phyloP scores from a whole-genome alignment of 1,139 yeast species.

The Pichia sp. region DNA sequence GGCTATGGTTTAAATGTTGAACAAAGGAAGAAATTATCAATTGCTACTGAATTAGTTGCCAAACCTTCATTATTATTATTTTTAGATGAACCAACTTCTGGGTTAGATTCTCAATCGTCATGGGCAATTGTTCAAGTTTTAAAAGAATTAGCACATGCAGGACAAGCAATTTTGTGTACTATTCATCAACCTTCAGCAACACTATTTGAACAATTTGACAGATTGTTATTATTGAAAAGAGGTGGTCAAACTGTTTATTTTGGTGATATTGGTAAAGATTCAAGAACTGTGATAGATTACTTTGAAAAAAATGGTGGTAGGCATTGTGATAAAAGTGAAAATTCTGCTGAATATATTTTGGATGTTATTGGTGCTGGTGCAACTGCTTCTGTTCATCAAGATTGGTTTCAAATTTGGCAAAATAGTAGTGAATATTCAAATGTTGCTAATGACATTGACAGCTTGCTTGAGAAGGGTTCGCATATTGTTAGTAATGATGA shows the following conservation, averaged over 20 bases:
- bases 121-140: conserved; percentile 42
- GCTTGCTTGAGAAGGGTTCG: conserved; percentile 15
- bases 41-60: conserved; percentile 48
- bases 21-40: conserved; percentile 28
- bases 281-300: conserved; percentile 39
- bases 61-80: conserved; percentile 42
- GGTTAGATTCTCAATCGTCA: conserved; percentile 46
- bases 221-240: conserved; percentile 35
- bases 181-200: conserved; percentile 55
- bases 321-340: conserved; percentile 40
- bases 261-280: conserved; percentile 49
- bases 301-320: conserved; percentile 50
- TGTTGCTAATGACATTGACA: conserved; percentile 20
- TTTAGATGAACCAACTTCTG: conserved; percentile 47
- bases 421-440: neutral
- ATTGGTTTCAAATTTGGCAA: neutral
- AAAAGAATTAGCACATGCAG: conserved; percentile 38
- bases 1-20: conserved; percentile 54
- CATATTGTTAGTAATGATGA: conserved; percentile 31
- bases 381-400: conserved; percentile 32
- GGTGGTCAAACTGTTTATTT: conserved; percentile 55
- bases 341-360: conserved; percentile 49
- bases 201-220: conserved; percentile 41
- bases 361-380: conserved; percentile 57
- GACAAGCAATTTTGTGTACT: conserved; percentile 47